Evolutionary conservation across 1,139 yeast genomes (phyloP), one percentile per base, ranked within the genome.

Genomic region (Taiozyma onychis): DNA sequence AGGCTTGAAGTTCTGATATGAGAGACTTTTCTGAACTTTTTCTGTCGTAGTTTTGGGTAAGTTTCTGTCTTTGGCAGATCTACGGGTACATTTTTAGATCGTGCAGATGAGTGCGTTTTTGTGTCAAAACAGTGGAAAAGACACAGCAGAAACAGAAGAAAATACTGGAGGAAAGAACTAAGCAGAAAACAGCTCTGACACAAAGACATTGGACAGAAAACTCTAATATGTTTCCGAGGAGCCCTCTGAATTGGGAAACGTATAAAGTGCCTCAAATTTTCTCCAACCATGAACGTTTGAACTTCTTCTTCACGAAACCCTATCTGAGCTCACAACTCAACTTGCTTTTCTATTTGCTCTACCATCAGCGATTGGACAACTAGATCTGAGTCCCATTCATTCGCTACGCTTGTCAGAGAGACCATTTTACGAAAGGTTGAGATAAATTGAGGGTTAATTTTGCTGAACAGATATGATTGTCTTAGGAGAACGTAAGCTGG

Each of bases 401-500:
- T 30, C n/a, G 13, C 6, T 24, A 24, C 26, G 2, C 26, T 24
- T 7, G 26, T 24, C 6, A 24, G 2, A 6, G 7, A 24, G 26
- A 24, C 7, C 7, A 24, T 24, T 24, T 24, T 7, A 1, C 7
- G 7, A 7, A 24, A 24, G 26, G 26, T 6, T 7, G 7, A 24
- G 11, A 27, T 9, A 27, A 10, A 7, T 27, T 3, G 4, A 27
- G 7, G 4, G 13, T 2, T 9, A 27, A 27, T 8, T 18, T 18
- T 27, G 6, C 34, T 11, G 34, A 13, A 13, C 35, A 7, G 35
- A 32, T 18, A 37, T 37, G 41, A 37, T 37, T 37, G 24, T 37
- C 5, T 37, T 37, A 16, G 41, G 43, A 24, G 43, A 39, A 8
- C 16, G 39, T 27, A 53, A 48, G 42, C 46, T 47, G 34, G 39